These are phyloP conservation scores for Termitomyces sp. DNA, from an alignment of 768 basidiomycete genomes.

Conservation along the genomic window DNA sequence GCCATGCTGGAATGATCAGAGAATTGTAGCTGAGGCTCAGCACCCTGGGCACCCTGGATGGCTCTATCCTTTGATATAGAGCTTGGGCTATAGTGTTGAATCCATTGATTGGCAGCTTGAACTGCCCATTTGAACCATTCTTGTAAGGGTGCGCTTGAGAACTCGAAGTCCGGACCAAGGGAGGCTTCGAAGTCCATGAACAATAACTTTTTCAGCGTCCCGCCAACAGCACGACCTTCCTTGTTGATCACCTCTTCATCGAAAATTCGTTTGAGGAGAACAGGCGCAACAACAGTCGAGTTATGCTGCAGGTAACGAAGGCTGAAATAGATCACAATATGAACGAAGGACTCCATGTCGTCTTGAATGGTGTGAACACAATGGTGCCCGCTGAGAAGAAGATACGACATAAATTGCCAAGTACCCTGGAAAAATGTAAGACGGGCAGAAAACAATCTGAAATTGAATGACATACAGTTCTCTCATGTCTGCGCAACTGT, in stretches of 20 bases:
- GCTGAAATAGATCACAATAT: no score
- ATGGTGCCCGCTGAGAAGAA: no score
- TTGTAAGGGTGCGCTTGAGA: neutral
- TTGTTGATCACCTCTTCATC: neutral
- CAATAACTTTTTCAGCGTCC: neutral
- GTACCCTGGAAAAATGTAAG: no score
- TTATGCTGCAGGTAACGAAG: no score
- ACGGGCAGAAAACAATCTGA: no score
- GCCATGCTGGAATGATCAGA: no score
- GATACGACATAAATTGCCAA: no score
- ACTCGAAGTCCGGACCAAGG: neutral
- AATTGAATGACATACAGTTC: neutral
- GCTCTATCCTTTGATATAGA: neutral
- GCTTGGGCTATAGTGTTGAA: fast-evolving
- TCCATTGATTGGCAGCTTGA: neutral
- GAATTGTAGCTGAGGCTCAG: no score
- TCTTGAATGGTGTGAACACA: no score
- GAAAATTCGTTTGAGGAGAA: neutral
- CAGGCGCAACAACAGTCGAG: neutral
- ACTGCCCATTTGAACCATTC: neutral
- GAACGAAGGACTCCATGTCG: no score
- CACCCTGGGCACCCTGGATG: neutral
- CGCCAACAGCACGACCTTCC: neutral
- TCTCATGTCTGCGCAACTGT: no score
- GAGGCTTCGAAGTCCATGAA: fast-evolving